Conservation (phyloP, 768 basidiomycete genomes). For the Kwoniella mangroviensis region DNA sequence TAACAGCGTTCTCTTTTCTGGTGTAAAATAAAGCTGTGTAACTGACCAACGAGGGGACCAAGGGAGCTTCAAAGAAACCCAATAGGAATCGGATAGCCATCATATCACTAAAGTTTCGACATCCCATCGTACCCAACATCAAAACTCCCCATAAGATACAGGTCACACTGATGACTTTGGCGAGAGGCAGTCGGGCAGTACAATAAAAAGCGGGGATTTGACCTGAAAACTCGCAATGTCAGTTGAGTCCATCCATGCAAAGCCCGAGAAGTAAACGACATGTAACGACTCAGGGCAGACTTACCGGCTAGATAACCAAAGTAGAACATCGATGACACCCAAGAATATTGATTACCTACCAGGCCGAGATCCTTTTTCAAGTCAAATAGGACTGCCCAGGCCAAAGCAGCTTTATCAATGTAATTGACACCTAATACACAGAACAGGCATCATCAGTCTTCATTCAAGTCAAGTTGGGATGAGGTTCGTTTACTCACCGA, state of each 20-base stretch:
- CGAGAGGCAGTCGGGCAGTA: conserved; percentile 24
- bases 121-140: conserved; percentile 42
- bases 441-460: too few species aligned
- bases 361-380: conserved; percentile 50
- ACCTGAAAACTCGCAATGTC: too few species aligned
- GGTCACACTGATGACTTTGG: conserved; percentile 28
- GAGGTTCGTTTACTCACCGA: conserved; percentile 16
- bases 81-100: conserved; percentile 67
- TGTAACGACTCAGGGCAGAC: not conserved
- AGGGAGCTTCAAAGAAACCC: conserved; percentile 65
- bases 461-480: too few species aligned
- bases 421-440: conserved; percentile 22
- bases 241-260: too few species aligned
- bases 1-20: conserved; percentile 16
- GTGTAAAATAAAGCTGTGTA: conserved; percentile 32
- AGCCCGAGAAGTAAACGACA: too few species aligned
- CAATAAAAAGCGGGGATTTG: conserved; percentile 30
- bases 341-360: conserved; percentile 40
- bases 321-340: conserved; percentile 51
- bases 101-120: conserved; percentile 59
- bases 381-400: conserved; percentile 43
- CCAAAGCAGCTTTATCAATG: conserved; percentile 34
- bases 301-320: conserved; percentile 36
- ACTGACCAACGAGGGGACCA: conserved; percentile 64
- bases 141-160: conserved; percentile 27